Base-by-base conservation (phyloP, 208 protist species). In the Leptomonas pyrrhocoris region DNA sequence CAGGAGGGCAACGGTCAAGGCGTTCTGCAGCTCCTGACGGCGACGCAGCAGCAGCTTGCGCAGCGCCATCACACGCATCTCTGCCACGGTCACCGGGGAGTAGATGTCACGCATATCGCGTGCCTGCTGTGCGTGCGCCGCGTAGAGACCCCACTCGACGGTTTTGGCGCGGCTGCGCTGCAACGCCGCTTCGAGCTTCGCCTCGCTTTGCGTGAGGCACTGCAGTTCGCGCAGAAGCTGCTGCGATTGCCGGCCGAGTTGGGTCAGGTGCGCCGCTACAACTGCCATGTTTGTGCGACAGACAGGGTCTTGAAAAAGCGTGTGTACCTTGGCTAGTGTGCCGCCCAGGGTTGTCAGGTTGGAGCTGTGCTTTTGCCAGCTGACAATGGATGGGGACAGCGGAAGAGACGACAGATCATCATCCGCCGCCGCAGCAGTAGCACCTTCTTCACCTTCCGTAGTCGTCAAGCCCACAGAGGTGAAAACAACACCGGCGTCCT, bases 71-170 rank as follows among this genome's bases (percentile, higher is more conserved):
- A 48, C 49, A 27, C 67, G 59, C 58, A 73, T 48, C 62, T 80
- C 74, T 0, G 68, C 43, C 15, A 79, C 46, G 8, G 80, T 68
- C 23, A 50, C 36, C 9, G 74, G 30, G 25, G 75, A 59, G 50
- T 73, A 49, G 3, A 82, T 51, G 71, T 79, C 69, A 12, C 6
- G 12, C 58, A 79, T 59, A 9, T 73, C 66, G 13, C 40, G 64
- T 21, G 60, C 62, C 38, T 79, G 66, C n/a, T 73, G 48, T 28
- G 60, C 60, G 43, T 79, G 63, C 4, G 78, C 66, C 7, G 73
- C 73, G 40, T 65, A 69, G 46, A 79, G 18, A 7, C 56, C 40
- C 74, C 70, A 85, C 43, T 80, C 66, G 64, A 81, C 19, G 12
- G 46, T 48, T 18, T 19, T 16, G 11, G 2, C 0, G 3, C 65